Evolutionary conservation across 768 basidiomycete genomes (phyloP), one percentile per base, ranked within the genome.

Genomic region (Macrocybe gigantea): DNA sequence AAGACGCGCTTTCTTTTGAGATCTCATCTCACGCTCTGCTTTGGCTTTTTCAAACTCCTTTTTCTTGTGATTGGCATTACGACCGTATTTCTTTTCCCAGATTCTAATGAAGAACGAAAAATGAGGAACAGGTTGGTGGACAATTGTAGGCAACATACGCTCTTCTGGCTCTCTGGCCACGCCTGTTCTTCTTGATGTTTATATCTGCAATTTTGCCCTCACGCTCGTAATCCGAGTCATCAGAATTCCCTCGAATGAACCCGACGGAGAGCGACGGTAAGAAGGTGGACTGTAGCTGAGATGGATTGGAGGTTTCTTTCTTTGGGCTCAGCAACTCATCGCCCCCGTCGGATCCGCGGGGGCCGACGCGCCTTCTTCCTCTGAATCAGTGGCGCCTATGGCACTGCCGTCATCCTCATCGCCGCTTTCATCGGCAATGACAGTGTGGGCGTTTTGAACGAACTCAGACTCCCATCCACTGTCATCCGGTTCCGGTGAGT

Each of bases 31-130:
- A 15, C n/a, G 9, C 14, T 30, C 6, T 31, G 33, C 37, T 36
- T 50, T 52, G 38, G 46, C 39, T 15, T 56, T 52, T 40, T 60
- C 61, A 1, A 61, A 64, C 59, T 75, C 73, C 54, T 81, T 85
- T 66, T 87, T 86, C 67, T 94, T 77, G 64, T 98, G 95, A 62
- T 95, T 96, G 15, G 95, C 94, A 51, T 83, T 80, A 51, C 73
- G 78, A 41, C 95, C 95, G 57, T 82, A 98, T 65, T 93, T 97
- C 70, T 93, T 94, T 68, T 97, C 95, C 94, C 95, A 97, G 55
- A 98, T 96, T 2, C 94, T 97, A 44, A 34, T 5, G 8, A 38
- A 11, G 14, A 38, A 38, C 14, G 11, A 38, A 14, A 38, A 38
- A 2, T 11, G 3, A 38, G 36, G 3, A 38, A 38, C 36, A 38